A percentile compares a stretch with the other conserved stretches of the same genome.
Evolutionary conservation across 495 filamentous ascomycete genomes (phyloP).

Genomic region (Pyrenula massariospora): DNA sequence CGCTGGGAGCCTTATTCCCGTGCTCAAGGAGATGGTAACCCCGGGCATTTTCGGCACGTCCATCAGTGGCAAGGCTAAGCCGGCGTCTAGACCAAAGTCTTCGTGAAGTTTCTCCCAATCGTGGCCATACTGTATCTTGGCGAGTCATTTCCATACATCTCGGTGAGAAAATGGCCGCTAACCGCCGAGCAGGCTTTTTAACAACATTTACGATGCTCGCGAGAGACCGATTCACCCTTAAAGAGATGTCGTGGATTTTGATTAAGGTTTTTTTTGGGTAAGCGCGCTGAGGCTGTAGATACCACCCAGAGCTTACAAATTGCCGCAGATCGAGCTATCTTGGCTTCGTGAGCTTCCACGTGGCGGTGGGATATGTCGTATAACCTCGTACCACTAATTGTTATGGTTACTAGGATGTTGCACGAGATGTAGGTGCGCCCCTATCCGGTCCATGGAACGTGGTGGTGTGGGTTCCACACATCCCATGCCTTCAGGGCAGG

Average conservation of each 20-base stretch:
- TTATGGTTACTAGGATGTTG: constrained; percentile 38
- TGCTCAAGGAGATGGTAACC: constrained; percentile 73
- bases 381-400: constrained; percentile 31
- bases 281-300: constrained; percentile 16
- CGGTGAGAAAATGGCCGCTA: not conserved
- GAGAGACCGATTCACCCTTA: constrained; percentile 59
- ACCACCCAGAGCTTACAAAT: constrained; percentile 21
- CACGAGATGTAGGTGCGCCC: constrained; percentile 29
- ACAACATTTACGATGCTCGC: constrained; percentile 87
- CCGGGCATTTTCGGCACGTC: no score
- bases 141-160: constrained; percentile 14
- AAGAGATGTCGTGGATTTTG: constrained; percentile 74
- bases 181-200: constrained; percentile 56
- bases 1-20: constrained; percentile 80
- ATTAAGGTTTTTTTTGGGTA: constrained; percentile 72
- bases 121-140: constrained; percentile 71
- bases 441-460: constrained; percentile 5
- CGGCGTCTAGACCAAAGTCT: constrained; percentile 61
- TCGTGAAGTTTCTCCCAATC: constrained; percentile 81
- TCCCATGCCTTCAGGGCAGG: no score
- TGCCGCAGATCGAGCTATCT: constrained; percentile 54
- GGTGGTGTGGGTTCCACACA: not conserved
- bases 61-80: constrained; percentile 19
- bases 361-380: constrained; percentile 7
- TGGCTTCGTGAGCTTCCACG: constrained; percentile 56